These are phyloP conservation scores for Phytophthora vignae DNA, from an alignment of 352 stramenopile species.

Conservation along the genomic window DNA sequence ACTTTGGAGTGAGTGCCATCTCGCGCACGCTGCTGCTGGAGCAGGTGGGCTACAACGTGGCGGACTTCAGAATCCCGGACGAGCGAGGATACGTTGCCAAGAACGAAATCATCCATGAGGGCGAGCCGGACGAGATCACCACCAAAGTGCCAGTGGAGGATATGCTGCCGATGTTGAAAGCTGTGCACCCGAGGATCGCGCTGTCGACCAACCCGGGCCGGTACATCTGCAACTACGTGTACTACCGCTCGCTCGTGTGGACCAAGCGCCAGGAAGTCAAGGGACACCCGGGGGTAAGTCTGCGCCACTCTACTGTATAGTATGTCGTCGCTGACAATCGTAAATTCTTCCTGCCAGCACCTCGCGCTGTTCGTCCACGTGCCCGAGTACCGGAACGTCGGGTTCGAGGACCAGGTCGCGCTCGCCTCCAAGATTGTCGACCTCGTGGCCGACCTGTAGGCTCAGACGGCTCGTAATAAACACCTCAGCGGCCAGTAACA, in stretches of 20 bases:
- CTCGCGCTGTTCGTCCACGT: conserved; percentile 83
- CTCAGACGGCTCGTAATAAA: background rate
- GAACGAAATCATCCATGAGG: conserved; percentile 56
- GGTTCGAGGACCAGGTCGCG: conserved; percentile 65
- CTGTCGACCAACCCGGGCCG: conserved; percentile 81
- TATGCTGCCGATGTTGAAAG: conserved; percentile 50
- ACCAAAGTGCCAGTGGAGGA: conserved; percentile 70
- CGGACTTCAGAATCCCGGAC: conserved; percentile 84
- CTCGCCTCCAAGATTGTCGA: conserved; percentile 71
- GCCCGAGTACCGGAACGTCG: conserved; percentile 65
- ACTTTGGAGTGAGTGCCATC: conserved; percentile 71
- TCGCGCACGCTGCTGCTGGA: conserved; percentile 65
- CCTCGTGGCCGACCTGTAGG: conserved; percentile 45
- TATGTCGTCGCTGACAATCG: background rate
- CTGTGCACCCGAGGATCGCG: conserved; percentile 37
- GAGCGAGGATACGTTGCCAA: conserved; percentile 73
- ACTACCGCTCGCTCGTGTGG: conserved; percentile 82
- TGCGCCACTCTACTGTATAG: background rate
- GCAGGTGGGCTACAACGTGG: conserved; percentile 80
- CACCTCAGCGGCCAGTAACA: background rate
- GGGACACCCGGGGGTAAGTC: conserved; percentile 37
- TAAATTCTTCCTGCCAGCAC: conserved; percentile 41
- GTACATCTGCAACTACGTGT: conserved; percentile 91
- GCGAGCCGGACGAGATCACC: conserved; percentile 51
- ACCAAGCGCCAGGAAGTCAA: conserved; percentile 50